Percentiles rank a stretch among this genome's conserved stretches.
Conservation (phyloP, 1,284 basidiomycete species). For the Fomitopsis palustris region DNA sequence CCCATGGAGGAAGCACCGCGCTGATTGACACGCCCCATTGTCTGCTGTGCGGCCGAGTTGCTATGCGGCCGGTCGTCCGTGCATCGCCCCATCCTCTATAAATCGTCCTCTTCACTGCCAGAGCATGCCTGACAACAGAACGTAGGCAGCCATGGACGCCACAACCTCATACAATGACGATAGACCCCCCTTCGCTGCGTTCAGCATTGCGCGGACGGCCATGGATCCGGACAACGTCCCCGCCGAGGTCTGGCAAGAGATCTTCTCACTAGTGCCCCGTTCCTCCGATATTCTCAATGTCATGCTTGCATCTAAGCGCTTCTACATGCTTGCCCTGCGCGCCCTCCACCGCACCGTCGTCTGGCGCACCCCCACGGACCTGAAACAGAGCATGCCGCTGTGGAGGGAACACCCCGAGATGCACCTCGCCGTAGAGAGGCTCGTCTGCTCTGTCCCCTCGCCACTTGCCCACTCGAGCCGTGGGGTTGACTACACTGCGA, state of each 20-base stretch:
- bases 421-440: constrained; percentile 16
- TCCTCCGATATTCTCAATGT: constrained; percentile 31
- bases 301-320: constrained; percentile 28
- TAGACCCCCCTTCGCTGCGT: neutral
- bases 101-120: too few species aligned
- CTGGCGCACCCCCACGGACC: constrained; percentile 28
- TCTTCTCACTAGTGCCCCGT: constrained; percentile 27
- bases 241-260: constrained; percentile 29
- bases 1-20: too few species aligned
- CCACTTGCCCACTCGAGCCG: constrained; percentile 12
- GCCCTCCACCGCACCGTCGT: constrained; percentile 34
- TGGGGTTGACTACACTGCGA: neutral
- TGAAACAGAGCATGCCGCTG: constrained; percentile 18
- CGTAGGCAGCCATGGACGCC: too few species aligned
- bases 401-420: constrained; percentile 20
- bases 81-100: too few species aligned
- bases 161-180: too few species aligned
- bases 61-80: too few species aligned
- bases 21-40: too few species aligned
- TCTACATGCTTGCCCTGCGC: constrained; percentile 29
- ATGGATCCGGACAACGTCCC: constrained; percentile 19
- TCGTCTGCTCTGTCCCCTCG: constrained; percentile 21
- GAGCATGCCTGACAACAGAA: too few species aligned
- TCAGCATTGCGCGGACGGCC: neutral
- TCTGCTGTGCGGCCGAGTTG: too few species aligned